phyloP scores from a whole-genome alignment of 1,284 basidiomycete species.

The Cryptococcus sp. region DNA sequence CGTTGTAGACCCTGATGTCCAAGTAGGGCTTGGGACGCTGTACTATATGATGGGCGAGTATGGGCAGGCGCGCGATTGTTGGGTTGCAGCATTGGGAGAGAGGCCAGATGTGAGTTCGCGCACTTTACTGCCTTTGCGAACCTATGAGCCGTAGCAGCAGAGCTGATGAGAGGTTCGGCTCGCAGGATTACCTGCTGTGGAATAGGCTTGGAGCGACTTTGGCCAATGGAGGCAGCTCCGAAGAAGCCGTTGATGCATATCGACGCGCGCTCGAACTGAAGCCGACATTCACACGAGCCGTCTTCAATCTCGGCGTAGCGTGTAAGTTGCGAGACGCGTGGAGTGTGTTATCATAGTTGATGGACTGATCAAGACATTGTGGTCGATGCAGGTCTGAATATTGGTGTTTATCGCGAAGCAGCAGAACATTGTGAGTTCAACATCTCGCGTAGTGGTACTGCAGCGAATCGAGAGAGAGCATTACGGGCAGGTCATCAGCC shows the following conservation, averaged over 20 bases:
- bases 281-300: slow-evolving; percentile 94
- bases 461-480: too few species aligned
- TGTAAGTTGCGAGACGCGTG: slow-evolving; percentile 59
- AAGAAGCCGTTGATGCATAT: slow-evolving; percentile 94
- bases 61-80: slow-evolving; percentile 72
- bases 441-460: too few species aligned
- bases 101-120: slow-evolving; percentile 64
- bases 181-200: slow-evolving; percentile 90
- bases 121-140: neutral
- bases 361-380: neutral
- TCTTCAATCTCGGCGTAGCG: slow-evolving; percentile 96
- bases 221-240: slow-evolving; percentile 92
- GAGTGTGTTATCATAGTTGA: slow-evolving; percentile 31
- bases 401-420: slow-evolving; percentile 92
- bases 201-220: slow-evolving; percentile 93
- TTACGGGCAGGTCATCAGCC: too few species aligned
- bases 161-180: too few species aligned
- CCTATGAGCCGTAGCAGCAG: neutral
- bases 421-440: slow-evolving; percentile 78
- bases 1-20: slow-evolving; percentile 83
- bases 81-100: slow-evolving; percentile 76
- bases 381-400: slow-evolving; percentile 72
- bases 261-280: slow-evolving; percentile 88
- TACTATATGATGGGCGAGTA: slow-evolving; percentile 72
- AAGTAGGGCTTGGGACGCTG: slow-evolving; percentile 88